These are phyloP conservation scores for Apiospora malaysiana DNA, from an alignment of 2,329 filamentous ascomycete genomes.

Conservation along the genomic window DNA sequence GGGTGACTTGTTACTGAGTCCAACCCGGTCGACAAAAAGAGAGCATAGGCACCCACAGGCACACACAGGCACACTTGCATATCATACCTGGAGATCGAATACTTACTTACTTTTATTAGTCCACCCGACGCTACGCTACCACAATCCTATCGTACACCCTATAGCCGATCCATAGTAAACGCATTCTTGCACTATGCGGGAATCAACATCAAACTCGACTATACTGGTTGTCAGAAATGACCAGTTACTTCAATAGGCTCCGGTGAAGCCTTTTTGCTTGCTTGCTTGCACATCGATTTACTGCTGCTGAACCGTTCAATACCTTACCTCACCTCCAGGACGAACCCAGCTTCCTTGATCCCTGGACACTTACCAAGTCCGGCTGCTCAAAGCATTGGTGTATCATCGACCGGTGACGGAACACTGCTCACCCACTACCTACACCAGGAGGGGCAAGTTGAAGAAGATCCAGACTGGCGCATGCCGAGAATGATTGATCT, in stretches of 20 bases:
- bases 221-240: slow-evolving; percentile 19
- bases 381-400: slow-evolving; percentile 2
- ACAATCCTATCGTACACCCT: neutral
- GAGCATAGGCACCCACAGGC: neutral
- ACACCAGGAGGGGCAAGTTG: neutral
- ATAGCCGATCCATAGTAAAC: slow-evolving; percentile 15
- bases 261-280: slow-evolving; percentile 2
- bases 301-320: slow-evolving; percentile 1
- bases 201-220: slow-evolving; percentile 15
- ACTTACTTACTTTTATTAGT: neutral
- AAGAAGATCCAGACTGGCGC: neutral
- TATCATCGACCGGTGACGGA: slow-evolving; percentile 15
- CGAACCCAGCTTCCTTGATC: slow-evolving; percentile 9
- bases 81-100: neutral
- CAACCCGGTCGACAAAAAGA: slow-evolving; percentile 7
- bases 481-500: slow-evolving; percentile 5
- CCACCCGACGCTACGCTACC: neutral
- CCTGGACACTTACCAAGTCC: neutral
- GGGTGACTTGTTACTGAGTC: slow-evolving; percentile 8
- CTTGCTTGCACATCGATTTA: neutral
- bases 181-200: neutral
- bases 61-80: no score
- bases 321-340: neutral
- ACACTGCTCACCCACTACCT: neutral
- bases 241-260: slow-evolving; percentile 12